Evolutionary conservation across 805 yeast genomes (phyloP).

Genomic region (Sugiyamaella qingdaonensis): DNA sequence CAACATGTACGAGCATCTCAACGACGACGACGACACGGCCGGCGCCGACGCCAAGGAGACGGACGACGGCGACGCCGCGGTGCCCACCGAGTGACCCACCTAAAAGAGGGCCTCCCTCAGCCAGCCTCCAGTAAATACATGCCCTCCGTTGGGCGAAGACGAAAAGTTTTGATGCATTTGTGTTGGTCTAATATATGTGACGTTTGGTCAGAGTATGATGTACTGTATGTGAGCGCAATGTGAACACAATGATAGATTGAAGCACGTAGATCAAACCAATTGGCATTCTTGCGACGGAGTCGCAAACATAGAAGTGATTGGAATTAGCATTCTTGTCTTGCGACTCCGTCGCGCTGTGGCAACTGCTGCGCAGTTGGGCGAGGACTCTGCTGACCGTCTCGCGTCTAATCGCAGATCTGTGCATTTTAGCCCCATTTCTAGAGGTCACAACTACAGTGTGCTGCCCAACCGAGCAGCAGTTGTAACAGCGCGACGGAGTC

Average conservation of each 20-base stretch:
- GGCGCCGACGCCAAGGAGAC: conserved; percentile 7
- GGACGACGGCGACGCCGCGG: not conserved
- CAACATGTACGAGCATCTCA: conserved; percentile 28
- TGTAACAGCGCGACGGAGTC: no score
- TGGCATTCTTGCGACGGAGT: no score
- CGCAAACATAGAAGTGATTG: no score
- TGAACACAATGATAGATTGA: not conserved
- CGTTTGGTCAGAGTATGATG: not conserved
- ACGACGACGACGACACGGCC: conserved; percentile 20
- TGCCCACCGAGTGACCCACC: not conserved
- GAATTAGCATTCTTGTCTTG: no score
- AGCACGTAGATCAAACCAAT: no score
- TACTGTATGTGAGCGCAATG: not conserved
- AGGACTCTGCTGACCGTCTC: no score
- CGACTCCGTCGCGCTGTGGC: no score
- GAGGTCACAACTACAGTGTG: no score
- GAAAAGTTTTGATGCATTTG: not conserved
- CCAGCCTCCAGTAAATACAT: not conserved
- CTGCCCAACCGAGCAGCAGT: no score
- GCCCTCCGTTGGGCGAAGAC: not conserved
- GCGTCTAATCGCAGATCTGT: no score
- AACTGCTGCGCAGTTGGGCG: no score
- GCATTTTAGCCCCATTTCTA: no score
- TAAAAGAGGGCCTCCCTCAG: not conserved
- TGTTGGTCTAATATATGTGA: conserved; percentile 4